phyloP scores from a whole-genome alignment of 306 rosid species.

The Cucumis cinereus region DNA sequence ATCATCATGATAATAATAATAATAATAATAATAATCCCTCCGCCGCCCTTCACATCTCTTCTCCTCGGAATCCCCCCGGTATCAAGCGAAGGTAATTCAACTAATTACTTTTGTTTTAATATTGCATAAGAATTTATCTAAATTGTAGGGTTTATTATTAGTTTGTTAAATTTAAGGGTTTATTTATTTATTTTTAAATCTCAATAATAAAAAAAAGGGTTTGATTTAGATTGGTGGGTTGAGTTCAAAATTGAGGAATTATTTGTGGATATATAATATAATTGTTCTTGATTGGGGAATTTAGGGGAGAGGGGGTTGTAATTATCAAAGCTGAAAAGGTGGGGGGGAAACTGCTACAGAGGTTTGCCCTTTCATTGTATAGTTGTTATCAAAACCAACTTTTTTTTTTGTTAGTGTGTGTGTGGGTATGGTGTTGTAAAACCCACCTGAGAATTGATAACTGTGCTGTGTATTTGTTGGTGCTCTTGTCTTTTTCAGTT shows the following conservation, averaged over 20 bases:
- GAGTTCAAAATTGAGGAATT: neutral
- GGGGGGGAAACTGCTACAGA: slow-evolving; percentile 2
- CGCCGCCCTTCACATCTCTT: slow-evolving; percentile 40
- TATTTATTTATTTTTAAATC: too few relatives aligned
- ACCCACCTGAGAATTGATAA: slow-evolving; percentile 8
- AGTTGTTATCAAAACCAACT: neutral
- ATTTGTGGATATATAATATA: neutral
- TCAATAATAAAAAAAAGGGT: neutral
- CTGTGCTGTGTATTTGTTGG: neutral
- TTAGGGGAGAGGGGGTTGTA: neutral
- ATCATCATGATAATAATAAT: neutral
- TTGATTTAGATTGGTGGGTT: neutral
- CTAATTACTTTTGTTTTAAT: too few relatives aligned
- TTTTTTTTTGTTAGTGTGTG: neutral
- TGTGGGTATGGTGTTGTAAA: neutral
- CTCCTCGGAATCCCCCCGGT: slow-evolving; percentile 38
- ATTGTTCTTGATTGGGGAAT: neutral
- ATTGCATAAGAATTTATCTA: too few relatives aligned
- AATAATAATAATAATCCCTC: neutral
- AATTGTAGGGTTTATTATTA: neutral
- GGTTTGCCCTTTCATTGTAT: neutral
- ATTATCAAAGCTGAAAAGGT: neutral
- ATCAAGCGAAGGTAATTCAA: slow-evolving; percentile 38
- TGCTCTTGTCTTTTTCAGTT: neutral
- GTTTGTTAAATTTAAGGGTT: neutral